These are phyloP conservation scores for Chaetomiaceae sp. DNA, from an alignment of 2,329 filamentous ascomycete species.

Conservation along the genomic window DNA sequence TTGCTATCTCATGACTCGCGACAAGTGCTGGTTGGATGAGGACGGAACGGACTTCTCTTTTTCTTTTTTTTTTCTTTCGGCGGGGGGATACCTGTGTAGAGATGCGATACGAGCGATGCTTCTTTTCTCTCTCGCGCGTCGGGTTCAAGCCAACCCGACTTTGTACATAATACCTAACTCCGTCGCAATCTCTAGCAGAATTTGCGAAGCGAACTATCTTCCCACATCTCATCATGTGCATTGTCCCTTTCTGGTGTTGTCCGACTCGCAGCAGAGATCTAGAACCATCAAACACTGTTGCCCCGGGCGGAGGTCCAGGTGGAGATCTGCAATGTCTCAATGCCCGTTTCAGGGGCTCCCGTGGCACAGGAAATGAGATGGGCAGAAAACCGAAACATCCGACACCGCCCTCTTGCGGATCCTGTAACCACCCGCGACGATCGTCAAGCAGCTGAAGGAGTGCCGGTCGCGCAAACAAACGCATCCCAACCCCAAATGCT, in stretches of 20 bases:
- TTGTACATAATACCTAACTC: slow-evolving; percentile 14
- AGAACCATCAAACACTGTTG: too few species aligned
- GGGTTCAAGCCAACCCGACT: not conserved
- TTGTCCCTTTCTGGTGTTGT: not conserved
- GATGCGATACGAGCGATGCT: slow-evolving; percentile 5
- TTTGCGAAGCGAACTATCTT: not conserved
- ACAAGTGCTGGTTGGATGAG: slow-evolving; percentile 5
- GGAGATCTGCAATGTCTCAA: not conserved
- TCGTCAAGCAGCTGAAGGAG: not conserved
- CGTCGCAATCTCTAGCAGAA: slow-evolving; percentile 6
- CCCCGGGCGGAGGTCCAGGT: too few species aligned
- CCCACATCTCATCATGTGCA: not conserved
- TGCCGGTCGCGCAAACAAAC: not conserved
- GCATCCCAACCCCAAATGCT: too few species aligned
- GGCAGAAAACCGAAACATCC: not conserved
- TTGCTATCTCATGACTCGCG: slow-evolving; percentile 5
- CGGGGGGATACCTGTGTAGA: slow-evolving; percentile 3
- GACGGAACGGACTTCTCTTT: not conserved
- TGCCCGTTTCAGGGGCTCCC: not conserved
- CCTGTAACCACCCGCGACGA: not conserved
- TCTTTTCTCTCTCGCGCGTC: not conserved
- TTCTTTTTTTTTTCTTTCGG: not conserved
- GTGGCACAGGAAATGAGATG: slow-evolving; percentile 1
- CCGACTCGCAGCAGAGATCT: too few species aligned
- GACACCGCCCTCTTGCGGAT: slow-evolving; percentile 2